Percentiles rank a stretch among this genome's conserved stretches.
Conservation (phyloP, 371 early-diverging fungal genomes). For the Choanephora cucurbitarum region DNA sequence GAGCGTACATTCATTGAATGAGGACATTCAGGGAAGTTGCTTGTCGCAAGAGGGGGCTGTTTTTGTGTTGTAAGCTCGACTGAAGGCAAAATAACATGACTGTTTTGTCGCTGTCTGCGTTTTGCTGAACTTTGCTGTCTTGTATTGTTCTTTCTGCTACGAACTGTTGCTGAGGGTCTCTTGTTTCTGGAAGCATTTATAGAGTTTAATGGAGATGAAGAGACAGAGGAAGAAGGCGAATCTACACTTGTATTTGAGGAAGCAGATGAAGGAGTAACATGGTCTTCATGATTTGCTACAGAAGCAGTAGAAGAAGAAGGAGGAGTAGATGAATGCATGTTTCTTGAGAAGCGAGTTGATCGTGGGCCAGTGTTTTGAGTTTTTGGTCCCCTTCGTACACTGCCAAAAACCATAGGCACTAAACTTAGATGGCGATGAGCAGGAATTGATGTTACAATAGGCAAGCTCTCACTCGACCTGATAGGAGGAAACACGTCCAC, state of each 20-base stretch:
- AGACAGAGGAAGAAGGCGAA: not conserved
- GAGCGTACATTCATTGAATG: not conserved
- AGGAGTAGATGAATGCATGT: too few relatives aligned
- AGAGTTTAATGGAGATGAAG: not conserved
- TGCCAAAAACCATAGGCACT: constrained; percentile 32
- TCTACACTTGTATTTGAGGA: not conserved
- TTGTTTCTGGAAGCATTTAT: too few relatives aligned
- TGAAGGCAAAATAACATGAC: not conserved
- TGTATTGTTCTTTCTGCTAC: not conserved
- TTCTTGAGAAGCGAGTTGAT: not conserved
- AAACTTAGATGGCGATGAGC: constrained; percentile 46
- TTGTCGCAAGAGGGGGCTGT: not conserved
- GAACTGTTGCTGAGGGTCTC: too few relatives aligned
- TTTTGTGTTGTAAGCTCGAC: not conserved
- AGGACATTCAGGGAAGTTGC: not conserved
- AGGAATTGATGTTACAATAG: constrained; percentile 30
- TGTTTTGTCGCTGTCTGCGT: not conserved
- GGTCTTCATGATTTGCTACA: too few relatives aligned
- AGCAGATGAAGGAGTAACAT: too few relatives aligned
- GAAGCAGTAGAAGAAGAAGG: constrained; percentile 4
- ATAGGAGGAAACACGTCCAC: constrained; percentile 50
- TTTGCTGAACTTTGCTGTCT: not conserved
- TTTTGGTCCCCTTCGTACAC: constrained; percentile 23
- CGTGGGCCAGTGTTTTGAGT: not conserved
- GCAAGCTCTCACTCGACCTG: constrained; percentile 26